Conservation (phyloP, 495 filamentous ascomycete species). For the Aspergillus cristatus region DNA sequence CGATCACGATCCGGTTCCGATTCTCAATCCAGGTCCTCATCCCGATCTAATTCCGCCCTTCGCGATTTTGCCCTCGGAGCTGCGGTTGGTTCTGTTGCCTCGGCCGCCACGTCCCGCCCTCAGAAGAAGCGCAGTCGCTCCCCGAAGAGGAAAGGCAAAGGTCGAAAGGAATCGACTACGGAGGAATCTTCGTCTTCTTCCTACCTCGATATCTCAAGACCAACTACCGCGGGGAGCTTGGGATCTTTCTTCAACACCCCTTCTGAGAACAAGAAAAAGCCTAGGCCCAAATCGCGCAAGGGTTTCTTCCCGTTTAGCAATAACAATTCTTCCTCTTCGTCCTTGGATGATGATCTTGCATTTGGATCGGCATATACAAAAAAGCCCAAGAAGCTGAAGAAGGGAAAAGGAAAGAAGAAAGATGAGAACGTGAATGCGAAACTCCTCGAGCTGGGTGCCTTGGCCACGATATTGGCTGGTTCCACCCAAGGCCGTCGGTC, state of each 20-base stretch:
- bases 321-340: conserved; percentile 51
- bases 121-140: conserved; percentile 25
- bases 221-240: conserved; percentile 20
- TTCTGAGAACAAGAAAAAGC: conserved; percentile 39
- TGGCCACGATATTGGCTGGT: conserved; percentile 31
- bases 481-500: conserved; percentile 19
- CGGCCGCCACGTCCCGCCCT: conserved; percentile 21
- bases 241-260: conserved; percentile 42
- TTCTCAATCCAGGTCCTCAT: conserved; percentile 28
- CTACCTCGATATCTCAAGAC: conserved; percentile 20
- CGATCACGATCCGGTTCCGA: conserved; percentile 36
- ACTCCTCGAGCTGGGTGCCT: conserved; percentile 44
- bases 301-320: conserved; percentile 55
- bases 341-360: conserved; percentile 45
- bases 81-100: conserved; percentile 32
- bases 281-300: conserved; percentile 28
- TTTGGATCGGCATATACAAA: conserved; percentile 33
- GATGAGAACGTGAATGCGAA: conserved; percentile 45
- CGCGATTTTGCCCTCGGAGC: conserved; percentile 37
- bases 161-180: conserved; percentile 29
- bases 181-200: conserved; percentile 28
- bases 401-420: conserved; percentile 22
- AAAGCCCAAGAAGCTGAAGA: conserved; percentile 24
- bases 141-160: conserved; percentile 18
- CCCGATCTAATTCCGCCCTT: conserved; percentile 26